Conservation (phyloP, 2,329 filamentous ascomycete genomes). For the Aschersonia sp. region DNA sequence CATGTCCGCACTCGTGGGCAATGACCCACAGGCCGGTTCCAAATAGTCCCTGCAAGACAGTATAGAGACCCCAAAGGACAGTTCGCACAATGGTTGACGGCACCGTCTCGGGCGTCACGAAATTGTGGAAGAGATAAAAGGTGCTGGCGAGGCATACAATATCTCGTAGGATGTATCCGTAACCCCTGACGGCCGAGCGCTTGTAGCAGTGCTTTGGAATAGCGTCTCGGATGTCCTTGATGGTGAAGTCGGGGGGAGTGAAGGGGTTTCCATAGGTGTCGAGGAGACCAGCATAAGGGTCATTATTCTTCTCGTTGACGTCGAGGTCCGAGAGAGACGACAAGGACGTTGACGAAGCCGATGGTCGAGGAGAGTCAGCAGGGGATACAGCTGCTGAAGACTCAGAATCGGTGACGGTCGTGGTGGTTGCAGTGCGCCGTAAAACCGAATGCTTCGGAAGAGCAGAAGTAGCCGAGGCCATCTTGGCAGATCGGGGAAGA, state of each 20-base stretch:
- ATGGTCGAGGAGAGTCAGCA: slow-evolving; percentile 42
- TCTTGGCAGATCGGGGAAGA: slow-evolving; percentile 10
- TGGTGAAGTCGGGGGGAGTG: slow-evolving; percentile 84
- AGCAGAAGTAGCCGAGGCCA: slow-evolving; percentile 32
- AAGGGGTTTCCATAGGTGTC: slow-evolving; percentile 96
- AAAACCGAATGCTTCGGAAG: slow-evolving; percentile 27
- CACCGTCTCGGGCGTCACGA: slow-evolving; percentile 70
- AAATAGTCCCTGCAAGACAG: slow-evolving; percentile 79
- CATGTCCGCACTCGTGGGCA: slow-evolving; percentile 95
- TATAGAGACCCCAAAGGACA: slow-evolving; percentile 50
- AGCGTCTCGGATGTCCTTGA: slow-evolving; percentile 93
- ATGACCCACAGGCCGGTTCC: slow-evolving; percentile 92
- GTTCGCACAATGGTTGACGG: slow-evolving; percentile 54
- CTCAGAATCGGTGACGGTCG: slow-evolving; percentile 33
- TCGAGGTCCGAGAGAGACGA: slow-evolving; percentile 69
- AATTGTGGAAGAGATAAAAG: slow-evolving; percentile 83
- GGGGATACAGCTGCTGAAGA: slow-evolving; percentile 44
- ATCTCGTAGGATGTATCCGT: slow-evolving; percentile 78
- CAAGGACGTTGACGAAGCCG: slow-evolving; percentile 76
- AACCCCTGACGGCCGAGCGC: slow-evolving; percentile 60
- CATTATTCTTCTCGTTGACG: slow-evolving; percentile 20
- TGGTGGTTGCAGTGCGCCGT: slow-evolving; percentile 32
- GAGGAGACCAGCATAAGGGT: slow-evolving; percentile 51
- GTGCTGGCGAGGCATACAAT: slow-evolving; percentile 55
- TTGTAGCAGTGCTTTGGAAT: slow-evolving; percentile 97